A percentile compares a stretch with the other conserved stretches of the same genome.
Evolutionary conservation across 2,329 filamentous ascomycete genomes (phyloP).

Genomic region (Plectosphaerella cucumerina): DNA sequence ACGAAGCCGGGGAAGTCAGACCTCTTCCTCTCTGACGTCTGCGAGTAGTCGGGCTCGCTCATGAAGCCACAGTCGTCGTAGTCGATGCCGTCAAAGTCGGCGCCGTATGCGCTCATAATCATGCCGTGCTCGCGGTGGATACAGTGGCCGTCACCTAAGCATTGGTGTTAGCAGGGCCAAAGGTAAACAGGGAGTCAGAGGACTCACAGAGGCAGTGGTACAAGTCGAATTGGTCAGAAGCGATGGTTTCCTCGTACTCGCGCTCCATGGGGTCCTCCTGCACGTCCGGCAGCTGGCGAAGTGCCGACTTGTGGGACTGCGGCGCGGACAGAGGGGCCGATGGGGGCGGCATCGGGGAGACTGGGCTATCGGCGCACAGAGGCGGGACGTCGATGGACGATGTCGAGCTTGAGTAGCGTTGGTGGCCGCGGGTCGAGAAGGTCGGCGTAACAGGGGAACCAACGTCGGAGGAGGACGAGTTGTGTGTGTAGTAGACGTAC

Average conservation of each 20-base stretch:
- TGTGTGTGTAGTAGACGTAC: slow-evolving; percentile 40
- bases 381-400: slow-evolving; percentile 72
- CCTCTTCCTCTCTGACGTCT: slow-evolving; percentile 47
- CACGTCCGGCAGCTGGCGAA: slow-evolving; percentile 72
- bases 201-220: slow-evolving; percentile 73
- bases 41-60: slow-evolving; percentile 56
- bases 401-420: slow-evolving; percentile 67
- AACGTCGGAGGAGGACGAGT: slow-evolving; percentile 61
- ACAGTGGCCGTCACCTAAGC: slow-evolving; percentile 58
- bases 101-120: slow-evolving; percentile 33
- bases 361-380: slow-evolving; percentile 24
- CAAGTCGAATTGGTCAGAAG: slow-evolving; percentile 39
- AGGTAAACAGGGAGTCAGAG: background rate
- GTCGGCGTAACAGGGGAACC: slow-evolving; percentile 69
- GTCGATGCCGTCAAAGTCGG: slow-evolving; percentile 43
- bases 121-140: slow-evolving; percentile 48
- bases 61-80: slow-evolving; percentile 62
- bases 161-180: background rate
- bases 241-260: slow-evolving; percentile 53
- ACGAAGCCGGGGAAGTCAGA: slow-evolving; percentile 55
- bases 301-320: slow-evolving; percentile 46
- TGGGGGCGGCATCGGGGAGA: background rate
- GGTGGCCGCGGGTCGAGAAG: slow-evolving; percentile 60
- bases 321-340: slow-evolving; percentile 5
- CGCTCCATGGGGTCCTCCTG: slow-evolving; percentile 76